A percentile compares a stretch with the other conserved stretches of the same genome.
These are phyloP conservation scores for Coccomyxa sp. DNA, from an alignment of 139 green algal genomes.

Conservation along the genomic window DNA sequence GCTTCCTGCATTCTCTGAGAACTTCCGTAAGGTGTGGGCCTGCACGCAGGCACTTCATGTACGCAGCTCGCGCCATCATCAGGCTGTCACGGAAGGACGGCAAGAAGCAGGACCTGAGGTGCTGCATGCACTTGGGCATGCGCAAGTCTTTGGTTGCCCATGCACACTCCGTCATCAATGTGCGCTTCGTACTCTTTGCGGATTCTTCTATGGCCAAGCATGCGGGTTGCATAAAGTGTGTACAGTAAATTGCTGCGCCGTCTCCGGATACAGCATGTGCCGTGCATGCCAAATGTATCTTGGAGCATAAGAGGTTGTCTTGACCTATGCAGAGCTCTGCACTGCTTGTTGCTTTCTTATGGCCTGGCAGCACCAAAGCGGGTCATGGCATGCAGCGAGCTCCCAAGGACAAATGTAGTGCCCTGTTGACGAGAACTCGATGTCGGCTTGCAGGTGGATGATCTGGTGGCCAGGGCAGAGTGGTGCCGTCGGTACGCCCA, in stretches of 20 bases:
- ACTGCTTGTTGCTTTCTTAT: constrained; percentile 16
- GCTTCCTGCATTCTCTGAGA: no score
- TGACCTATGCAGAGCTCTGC: neutral
- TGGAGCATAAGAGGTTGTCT: no score
- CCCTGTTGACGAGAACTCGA: neutral
- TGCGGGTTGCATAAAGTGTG: no score
- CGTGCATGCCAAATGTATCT: no score
- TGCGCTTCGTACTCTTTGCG: neutral
- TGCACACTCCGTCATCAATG: neutral
- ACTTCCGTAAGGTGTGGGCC: no score
- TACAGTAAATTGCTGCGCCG: no score
- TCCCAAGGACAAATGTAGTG: neutral
- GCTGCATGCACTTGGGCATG: neutral
- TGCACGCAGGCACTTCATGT: no score
- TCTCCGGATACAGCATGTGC: no score
- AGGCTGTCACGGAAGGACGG: neutral
- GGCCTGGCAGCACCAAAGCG: neutral
- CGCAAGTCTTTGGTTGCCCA: neutral
- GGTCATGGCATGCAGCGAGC: neutral
- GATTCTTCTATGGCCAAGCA: no score
- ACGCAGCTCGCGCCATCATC: no score
- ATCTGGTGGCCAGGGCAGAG: constrained; percentile 28
- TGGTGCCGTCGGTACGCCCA: constrained; percentile 46
- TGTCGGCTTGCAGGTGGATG: constrained; percentile 3
- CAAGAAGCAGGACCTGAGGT: neutral